phyloP scores from a whole-genome alignment of 768 basidiomycete species.

The Rhodocollybia butyracea region DNA sequence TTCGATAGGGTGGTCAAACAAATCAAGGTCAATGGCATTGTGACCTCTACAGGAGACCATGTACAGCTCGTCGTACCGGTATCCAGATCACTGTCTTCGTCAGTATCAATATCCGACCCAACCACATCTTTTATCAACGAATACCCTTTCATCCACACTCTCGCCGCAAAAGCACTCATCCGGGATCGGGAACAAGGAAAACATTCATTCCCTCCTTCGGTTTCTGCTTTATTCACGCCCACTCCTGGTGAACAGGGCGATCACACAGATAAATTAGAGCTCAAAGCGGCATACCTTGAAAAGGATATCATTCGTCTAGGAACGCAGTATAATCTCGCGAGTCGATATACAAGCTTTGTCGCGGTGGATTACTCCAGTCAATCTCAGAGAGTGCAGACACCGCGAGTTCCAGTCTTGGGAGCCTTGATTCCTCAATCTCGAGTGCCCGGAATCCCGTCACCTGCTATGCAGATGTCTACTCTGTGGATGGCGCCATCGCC shows the following conservation, averaged over 20 bases:
- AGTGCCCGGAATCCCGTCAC: too few relatives aligned
- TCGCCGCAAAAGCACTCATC: conserved; percentile 53
- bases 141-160: conserved; percentile 42
- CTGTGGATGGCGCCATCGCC: too few relatives aligned
- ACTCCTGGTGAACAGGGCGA: conserved; percentile 20
- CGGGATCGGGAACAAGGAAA: conserved; percentile 24
- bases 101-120: too few relatives aligned
- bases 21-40: conserved; percentile 32
- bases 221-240: conserved; percentile 9
- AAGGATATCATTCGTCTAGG: conserved; percentile 51
- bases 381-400: too few relatives aligned
- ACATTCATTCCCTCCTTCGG: conserved; percentile 15
- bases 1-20: conserved; percentile 30
- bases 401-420: too few relatives aligned
- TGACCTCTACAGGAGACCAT: too few relatives aligned
- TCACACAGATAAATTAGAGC: conserved; percentile 15
- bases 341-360: conserved; percentile 52
- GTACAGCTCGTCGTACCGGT: too few relatives aligned
- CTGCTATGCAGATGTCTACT: too few relatives aligned
- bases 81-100: too few relatives aligned
- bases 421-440: too few relatives aligned
- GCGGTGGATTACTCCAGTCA: too few relatives aligned
- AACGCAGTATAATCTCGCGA: conserved; percentile 47
- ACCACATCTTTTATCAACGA: neutral
- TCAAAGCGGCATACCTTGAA: conserved; percentile 23